Evolutionary conservation across 1,139 yeast genomes (phyloP), one percentile per base, ranked within the genome.

Genomic region (Wickerhamiella infanticola): DNA sequence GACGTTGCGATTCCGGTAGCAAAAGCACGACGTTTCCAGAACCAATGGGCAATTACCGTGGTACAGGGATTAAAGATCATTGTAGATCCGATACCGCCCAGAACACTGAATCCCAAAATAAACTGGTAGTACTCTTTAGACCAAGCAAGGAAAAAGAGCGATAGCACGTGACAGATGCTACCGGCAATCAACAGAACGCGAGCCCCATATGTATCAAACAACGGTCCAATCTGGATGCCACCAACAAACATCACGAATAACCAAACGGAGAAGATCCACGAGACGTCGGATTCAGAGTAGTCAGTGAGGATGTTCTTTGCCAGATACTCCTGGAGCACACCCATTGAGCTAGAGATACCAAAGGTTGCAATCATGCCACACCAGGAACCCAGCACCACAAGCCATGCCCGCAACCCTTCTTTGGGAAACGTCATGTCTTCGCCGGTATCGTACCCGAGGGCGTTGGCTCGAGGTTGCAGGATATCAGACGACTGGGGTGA

Each of bases 211-310:
- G 61, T 49, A 53, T 81, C 90, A 55, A 80, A 81, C 3, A 63
- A 45, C 2, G 78, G 78, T 0, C 88, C 88, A 31, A 75, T 72
- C 40, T 75, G 63, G 8, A 79, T 73, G 0, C 79, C 77, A 23
- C 78, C 72, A 44, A 75, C 67, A 56, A 75, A 75, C 55, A 76
- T 67, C 25, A 78, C 64, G 48, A 77, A 77, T 45, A 71, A 60
- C 57, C 71, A 76, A 4, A 77, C 60, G 3, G 80, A 71, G 58
- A 78, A 79, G 37, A 79, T 72, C 85, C 85, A 79, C 3, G 80
- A 75, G 1, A 76, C 66, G 24, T 69, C 62, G 1, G 75, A 63
- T 5, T 71, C 65, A 5, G 71, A 58, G 11, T 64, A 58, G 40
- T 64, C 56, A 4, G 59, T 58, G 45, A 79, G 63, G 54, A 76